phyloP scores from a whole-genome alignment of 768 basidiomycete genomes.

The Mycena polygramma region DNA sequence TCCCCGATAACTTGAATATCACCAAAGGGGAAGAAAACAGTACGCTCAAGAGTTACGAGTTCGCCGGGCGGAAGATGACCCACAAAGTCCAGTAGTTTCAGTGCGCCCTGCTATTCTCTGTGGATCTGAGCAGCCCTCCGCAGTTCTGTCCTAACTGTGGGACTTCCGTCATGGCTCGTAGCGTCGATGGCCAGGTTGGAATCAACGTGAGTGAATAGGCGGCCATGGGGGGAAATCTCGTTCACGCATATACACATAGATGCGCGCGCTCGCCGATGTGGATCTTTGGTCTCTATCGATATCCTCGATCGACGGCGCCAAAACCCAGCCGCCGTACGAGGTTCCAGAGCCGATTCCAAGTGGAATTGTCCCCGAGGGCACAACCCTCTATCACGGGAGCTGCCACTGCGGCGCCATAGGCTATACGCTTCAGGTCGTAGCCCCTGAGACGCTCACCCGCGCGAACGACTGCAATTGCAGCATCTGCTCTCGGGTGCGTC shows the following conservation, averaged over 20 bases:
- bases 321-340: background rate
- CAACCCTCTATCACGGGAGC: constrained; percentile 20
- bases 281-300: background rate
- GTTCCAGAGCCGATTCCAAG: constrained; percentile 6
- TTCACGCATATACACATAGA: background rate
- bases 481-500: constrained; percentile 25
- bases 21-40: constrained; percentile 27
- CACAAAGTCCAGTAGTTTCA: constrained; percentile 15
- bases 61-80: constrained; percentile 17
- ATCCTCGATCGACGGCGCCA: background rate
- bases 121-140: too few species aligned
- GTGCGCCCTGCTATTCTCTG: too few species aligned
- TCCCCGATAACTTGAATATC: constrained; percentile 12
- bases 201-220: constrained; percentile 14
- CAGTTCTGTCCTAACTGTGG: constrained; percentile 34
- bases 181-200: background rate
- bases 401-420: constrained; percentile 34
- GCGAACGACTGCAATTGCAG: constrained; percentile 31
- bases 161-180: constrained; percentile 18
- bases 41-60: constrained; percentile 22
- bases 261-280: constrained; percentile 13
- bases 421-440: background rate
- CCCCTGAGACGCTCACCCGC: background rate
- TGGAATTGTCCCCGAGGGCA: constrained; percentile 12
- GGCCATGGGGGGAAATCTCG: background rate